These are phyloP conservation scores for Ceriops zippeliana DNA, from an alignment of 345 rosid species.

Conservation along the genomic window DNA sequence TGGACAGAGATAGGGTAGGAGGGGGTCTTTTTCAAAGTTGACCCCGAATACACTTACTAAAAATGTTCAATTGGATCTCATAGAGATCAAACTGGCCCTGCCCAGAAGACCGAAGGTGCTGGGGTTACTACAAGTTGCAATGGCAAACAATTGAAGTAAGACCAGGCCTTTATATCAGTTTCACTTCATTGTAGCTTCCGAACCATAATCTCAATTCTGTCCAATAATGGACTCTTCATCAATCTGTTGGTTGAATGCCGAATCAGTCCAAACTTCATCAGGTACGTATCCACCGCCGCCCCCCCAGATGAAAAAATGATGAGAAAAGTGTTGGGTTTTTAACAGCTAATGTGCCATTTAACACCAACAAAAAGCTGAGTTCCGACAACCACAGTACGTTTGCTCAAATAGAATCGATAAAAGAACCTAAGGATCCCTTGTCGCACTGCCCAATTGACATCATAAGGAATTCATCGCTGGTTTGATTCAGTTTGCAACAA, in stretches of 20 bases:
- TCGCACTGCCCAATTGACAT: constrained; percentile 69
- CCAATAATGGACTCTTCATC: neutral
- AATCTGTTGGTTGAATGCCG: neutral
- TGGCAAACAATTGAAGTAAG: no score
- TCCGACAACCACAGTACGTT: constrained; percentile 25
- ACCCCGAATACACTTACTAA: no score
- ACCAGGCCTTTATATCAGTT: no score
- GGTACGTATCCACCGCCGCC: constrained; percentile 20
- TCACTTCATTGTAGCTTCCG: neutral
- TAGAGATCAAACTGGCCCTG: no score
- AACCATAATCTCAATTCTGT: neutral
- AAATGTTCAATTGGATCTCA: no score
- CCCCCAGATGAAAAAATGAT: constrained; percentile 5
- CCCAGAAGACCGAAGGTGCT: no score
- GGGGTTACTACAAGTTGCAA: no score
- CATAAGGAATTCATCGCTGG: constrained; percentile 42
- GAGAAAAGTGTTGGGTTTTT: neutral
- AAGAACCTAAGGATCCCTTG: constrained; percentile 46
- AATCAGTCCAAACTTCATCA: constrained; percentile 1
- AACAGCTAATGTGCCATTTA: no score
- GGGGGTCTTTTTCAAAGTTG: no score
- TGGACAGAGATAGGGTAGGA: no score
- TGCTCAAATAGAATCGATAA: constrained; percentile 34
- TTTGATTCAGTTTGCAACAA: constrained; percentile 64
- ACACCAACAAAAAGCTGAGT: neutral